Conservation (phyloP, 1,284 basidiomycete genomes). For the Cutaneotrichosporon sp. region DNA sequence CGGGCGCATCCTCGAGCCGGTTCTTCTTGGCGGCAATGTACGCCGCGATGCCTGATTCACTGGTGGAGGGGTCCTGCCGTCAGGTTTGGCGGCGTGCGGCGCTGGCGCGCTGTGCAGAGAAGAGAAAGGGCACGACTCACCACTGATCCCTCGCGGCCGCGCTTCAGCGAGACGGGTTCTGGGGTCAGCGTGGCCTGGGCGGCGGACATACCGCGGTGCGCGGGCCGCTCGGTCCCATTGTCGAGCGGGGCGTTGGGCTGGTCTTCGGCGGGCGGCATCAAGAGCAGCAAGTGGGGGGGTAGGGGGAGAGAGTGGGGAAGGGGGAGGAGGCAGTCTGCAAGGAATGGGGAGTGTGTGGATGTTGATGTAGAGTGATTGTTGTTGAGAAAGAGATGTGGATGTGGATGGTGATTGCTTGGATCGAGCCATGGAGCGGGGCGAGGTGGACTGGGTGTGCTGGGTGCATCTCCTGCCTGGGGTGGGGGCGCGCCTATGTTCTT, state of each 20-base stretch:
- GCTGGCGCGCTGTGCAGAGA: neutral
- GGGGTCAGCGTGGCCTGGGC: neutral
- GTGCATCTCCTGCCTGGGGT: too few relatives aligned
- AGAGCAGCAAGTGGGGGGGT: neutral
- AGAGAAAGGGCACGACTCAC: constrained; percentile 29
- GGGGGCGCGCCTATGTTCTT: neutral
- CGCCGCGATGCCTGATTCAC: constrained; percentile 18
- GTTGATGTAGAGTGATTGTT: neutral
- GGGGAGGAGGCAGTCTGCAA: too few relatives aligned
- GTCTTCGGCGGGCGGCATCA: constrained; percentile 9
- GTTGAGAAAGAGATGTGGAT: neutral
- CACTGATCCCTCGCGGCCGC: constrained; percentile 48
- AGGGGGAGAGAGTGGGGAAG: neutral
- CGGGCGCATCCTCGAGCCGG: constrained; percentile 30
- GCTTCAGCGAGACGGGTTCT: constrained; percentile 43
- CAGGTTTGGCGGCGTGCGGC: neutral
- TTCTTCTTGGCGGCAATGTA: constrained; percentile 50
- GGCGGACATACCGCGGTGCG: constrained; percentile 14
- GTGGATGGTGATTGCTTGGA: neutral
- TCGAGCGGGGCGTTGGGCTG: constrained; percentile 15
- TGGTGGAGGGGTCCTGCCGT: constrained; percentile 28
- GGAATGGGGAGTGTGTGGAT: neutral
- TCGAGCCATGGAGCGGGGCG: neutral
- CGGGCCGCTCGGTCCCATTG: constrained; percentile 13
- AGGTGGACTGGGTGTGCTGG: too few relatives aligned